These are phyloP conservation scores for Chytridium lagenaria DNA, from an alignment of 371 early-diverging fungal genomes.

Conservation along the genomic window DNA sequence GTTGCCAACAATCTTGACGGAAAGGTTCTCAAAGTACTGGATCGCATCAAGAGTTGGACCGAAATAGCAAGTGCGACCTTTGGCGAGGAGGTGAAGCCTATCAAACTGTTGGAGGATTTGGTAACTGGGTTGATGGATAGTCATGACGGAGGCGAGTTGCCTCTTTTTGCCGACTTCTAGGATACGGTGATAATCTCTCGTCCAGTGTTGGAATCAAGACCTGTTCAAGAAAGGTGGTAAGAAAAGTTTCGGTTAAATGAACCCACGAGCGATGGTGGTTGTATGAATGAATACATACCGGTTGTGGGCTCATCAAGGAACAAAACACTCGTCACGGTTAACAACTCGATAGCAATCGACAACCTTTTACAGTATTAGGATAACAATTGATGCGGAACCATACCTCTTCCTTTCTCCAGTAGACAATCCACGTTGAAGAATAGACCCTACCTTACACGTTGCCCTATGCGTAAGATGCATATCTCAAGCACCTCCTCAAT, in stretches of 20 bases:
- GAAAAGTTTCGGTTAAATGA: not conserved
- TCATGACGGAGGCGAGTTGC: slow-evolving; percentile 74
- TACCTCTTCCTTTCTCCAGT: slow-evolving; percentile 79
- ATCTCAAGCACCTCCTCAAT: slow-evolving; percentile 15
- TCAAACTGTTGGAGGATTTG: slow-evolving; percentile 69
- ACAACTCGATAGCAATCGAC: slow-evolving; percentile 84
- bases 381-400: not conserved
- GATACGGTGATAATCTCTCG: slow-evolving; percentile 61
- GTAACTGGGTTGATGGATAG: slow-evolving; percentile 89
- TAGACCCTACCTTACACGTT: slow-evolving; percentile 14
- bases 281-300: slow-evolving; percentile 5
- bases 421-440: slow-evolving; percentile 66
- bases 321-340: slow-evolving; percentile 69
- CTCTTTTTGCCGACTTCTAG: slow-evolving; percentile 53
- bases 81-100: slow-evolving; percentile 62
- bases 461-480: slow-evolving; percentile 17
- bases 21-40: slow-evolving; percentile 48
- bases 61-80: slow-evolving; percentile 56
- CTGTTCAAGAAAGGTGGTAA: not conserved
- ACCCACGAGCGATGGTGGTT: too few species aligned
- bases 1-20: slow-evolving; percentile 20
- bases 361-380: slow-evolving; percentile 49
- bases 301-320: slow-evolving; percentile 60
- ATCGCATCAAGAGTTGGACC: slow-evolving; percentile 53
- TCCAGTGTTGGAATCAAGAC: slow-evolving; percentile 80